A percentile compares a stretch with the other conserved stretches of the same genome.
phyloP scores from a whole-genome alignment of 2,329 filamentous ascomycete genomes.

The Diatrype stigma region DNA sequence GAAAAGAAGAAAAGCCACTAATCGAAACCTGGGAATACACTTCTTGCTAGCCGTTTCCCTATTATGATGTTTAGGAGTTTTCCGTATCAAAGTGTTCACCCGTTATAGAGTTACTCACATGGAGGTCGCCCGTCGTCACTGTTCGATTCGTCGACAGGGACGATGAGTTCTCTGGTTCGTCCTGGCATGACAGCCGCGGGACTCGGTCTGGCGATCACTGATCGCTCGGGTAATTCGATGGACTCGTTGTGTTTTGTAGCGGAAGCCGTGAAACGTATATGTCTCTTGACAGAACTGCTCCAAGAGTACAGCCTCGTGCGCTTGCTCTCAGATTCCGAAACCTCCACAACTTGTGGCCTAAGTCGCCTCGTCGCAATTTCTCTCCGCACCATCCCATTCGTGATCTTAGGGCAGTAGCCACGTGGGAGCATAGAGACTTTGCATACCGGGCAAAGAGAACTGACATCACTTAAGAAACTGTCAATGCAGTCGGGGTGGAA shows the following conservation, averaged over 20 bases:
- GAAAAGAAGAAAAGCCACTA: not conserved
- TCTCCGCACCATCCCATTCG: constrained; percentile 80
- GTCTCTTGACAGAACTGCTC: constrained; percentile 16
- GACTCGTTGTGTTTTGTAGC: constrained; percentile 13
- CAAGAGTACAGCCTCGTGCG: constrained; percentile 20
- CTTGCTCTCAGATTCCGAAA: constrained; percentile 24
- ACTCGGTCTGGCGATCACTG: constrained; percentile 4
- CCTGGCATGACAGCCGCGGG: constrained; percentile 13
- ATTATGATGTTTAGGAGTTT: not conserved
- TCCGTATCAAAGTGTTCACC: not conserved
- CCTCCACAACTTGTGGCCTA: constrained; percentile 44
- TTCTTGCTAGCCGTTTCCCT: not conserved
- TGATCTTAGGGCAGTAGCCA: constrained; percentile 65
- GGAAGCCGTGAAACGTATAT: constrained; percentile 10
- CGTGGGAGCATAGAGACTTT: constrained; percentile 75
- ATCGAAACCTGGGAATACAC: not conserved
- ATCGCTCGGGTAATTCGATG: constrained; percentile 19
- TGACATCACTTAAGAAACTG: constrained; percentile 70
- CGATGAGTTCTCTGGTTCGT: constrained; percentile 24
- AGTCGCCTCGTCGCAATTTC: constrained; percentile 66
- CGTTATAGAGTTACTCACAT: constrained; percentile 18
- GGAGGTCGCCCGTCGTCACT: constrained; percentile 28
- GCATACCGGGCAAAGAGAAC: constrained; percentile 86
- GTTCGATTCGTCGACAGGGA: constrained; percentile 24
- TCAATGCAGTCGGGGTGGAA: constrained; percentile 94